Percentiles rank a stretch among this genome's conserved stretches.
These are phyloP conservation scores for Umbelopsis isabellina DNA, from an alignment of 192 early-diverging fungal genomes.

Conservation along the genomic window DNA sequence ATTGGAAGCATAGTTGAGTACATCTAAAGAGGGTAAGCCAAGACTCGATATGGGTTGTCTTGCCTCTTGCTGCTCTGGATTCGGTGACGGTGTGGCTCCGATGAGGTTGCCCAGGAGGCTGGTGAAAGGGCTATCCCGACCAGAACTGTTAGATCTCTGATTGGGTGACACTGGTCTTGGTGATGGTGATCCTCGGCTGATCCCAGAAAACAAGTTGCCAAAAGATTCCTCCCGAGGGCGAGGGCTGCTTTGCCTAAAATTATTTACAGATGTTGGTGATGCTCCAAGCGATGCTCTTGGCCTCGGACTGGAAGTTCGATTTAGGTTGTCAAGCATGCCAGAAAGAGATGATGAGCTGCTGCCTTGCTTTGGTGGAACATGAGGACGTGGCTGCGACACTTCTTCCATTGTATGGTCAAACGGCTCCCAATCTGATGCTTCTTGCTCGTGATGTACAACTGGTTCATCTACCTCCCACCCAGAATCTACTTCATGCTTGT, in stretches of 20 bases:
- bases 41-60: not conserved
- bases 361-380: no score
- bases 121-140: not conserved
- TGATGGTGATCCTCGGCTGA: not conserved
- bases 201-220: not conserved
- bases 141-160: not conserved
- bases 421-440: not conserved
- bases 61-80: not conserved
- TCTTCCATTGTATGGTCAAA: not conserved
- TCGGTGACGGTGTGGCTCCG: slow-evolving; percentile 3
- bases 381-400: not conserved
- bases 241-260: not conserved
- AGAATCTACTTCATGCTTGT: not conserved
- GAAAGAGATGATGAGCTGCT: not conserved
- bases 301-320: not conserved
- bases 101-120: slow-evolving; percentile 6
- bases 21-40: slow-evolving; percentile 1
- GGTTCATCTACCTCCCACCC: not conserved
- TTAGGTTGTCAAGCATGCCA: not conserved
- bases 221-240: not conserved
- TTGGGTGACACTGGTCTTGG: not conserved
- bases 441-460: not conserved
- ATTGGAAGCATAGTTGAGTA: slow-evolving; percentile 3
- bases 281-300: not conserved
- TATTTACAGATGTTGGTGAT: not conserved